A percentile compares a stretch with the other conserved stretches of the same genome.
phyloP scores from a whole-genome alignment of 495 filamentous ascomycete genomes.

The Xylona heveae region DNA sequence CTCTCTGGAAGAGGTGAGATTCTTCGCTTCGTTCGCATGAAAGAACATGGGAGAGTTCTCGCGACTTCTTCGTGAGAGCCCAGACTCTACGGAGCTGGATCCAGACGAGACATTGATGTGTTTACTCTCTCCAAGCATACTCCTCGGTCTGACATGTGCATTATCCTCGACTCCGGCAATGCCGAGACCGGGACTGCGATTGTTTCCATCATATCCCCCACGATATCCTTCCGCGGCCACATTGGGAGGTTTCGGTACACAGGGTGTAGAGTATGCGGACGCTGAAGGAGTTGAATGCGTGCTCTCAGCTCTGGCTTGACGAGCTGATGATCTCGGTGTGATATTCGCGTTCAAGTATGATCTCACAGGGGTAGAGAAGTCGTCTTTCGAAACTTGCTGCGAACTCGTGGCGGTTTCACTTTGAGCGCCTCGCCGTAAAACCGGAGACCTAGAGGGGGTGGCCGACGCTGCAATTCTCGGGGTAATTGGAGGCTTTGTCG shows the following conservation, averaged over 20 bases:
- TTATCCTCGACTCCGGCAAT: slow-evolving; percentile 3
- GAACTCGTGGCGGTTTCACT: slow-evolving; percentile 15
- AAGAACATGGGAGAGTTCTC: slow-evolving; percentile 43
- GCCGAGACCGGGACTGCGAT: slow-evolving; percentile 4
- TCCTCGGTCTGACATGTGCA: slow-evolving; percentile 2
- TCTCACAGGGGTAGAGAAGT: slow-evolving; percentile 26
- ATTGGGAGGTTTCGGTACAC: too few species aligned
- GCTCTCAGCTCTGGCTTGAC: slow-evolving; percentile 44
- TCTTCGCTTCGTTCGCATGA: slow-evolving; percentile 47
- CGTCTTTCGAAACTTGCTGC: slow-evolving; percentile 15
- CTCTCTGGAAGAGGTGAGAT: slow-evolving; percentile 11
- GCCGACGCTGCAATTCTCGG: slow-evolving; percentile 25
- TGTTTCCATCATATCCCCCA: too few species aligned
- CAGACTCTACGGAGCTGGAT: slow-evolving; percentile 5
- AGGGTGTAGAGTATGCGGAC: too few species aligned
- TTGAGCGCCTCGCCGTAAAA: slow-evolving; percentile 15
- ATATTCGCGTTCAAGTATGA: slow-evolving; percentile 41
- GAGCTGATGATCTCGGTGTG: slow-evolving; percentile 48
- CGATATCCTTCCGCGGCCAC: too few species aligned
- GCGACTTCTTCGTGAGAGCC: slow-evolving; percentile 7
- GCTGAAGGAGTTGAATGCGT: slow-evolving; percentile 35
- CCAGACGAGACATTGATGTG: slow-evolving; percentile 13
- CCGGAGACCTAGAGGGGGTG: slow-evolving; percentile 13
- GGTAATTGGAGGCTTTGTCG: slow-evolving; percentile 22
- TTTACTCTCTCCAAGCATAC: slow-evolving; percentile 8